Percentiles rank a stretch among this genome's conserved stretches.
Evolutionary conservation across 441 rosid genomes (phyloP).

Genomic region (Syzygium malaccense): DNA sequence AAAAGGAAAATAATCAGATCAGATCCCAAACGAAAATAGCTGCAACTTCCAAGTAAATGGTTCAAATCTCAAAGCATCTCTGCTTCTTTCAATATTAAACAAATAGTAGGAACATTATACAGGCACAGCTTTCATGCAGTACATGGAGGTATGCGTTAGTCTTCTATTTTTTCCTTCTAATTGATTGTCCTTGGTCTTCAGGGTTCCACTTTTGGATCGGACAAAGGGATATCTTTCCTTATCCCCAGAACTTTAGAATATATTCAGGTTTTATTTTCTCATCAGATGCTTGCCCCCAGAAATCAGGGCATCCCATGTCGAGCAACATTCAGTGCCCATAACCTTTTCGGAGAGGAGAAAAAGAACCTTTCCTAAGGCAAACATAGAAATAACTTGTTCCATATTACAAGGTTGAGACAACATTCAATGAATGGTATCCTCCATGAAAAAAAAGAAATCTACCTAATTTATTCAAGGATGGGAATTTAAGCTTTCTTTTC

Average conservation of each 20-base stretch:
- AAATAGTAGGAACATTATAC: neutral
- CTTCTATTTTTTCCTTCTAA: neutral
- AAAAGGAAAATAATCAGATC: slow-evolving; percentile 9
- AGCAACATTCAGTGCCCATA: neutral
- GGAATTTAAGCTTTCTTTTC: neutral
- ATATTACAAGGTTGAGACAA: neutral
- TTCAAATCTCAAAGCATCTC: neutral
- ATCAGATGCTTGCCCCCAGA: neutral
- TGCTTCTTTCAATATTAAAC: neutral
- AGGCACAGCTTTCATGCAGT: neutral
- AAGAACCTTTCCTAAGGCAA: neutral
- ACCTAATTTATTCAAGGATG: neutral
- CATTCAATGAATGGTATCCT: neutral
- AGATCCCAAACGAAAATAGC: neutral
- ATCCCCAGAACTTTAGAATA: neutral
- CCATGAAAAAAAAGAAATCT: neutral
- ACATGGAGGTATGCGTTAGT: neutral
- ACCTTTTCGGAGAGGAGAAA: neutral
- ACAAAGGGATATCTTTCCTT: neutral
- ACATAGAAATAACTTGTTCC: neutral
- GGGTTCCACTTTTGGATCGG: neutral
- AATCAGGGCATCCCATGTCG: neutral
- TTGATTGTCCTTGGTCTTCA: neutral
- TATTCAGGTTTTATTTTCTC: neutral
- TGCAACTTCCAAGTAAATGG: neutral